A percentile compares a stretch with the other conserved stretches of the same genome.
Evolutionary conservation across 108 stramenopile genomes (phyloP).

Genomic region (Mayamaea pseudoterrestris): DNA sequence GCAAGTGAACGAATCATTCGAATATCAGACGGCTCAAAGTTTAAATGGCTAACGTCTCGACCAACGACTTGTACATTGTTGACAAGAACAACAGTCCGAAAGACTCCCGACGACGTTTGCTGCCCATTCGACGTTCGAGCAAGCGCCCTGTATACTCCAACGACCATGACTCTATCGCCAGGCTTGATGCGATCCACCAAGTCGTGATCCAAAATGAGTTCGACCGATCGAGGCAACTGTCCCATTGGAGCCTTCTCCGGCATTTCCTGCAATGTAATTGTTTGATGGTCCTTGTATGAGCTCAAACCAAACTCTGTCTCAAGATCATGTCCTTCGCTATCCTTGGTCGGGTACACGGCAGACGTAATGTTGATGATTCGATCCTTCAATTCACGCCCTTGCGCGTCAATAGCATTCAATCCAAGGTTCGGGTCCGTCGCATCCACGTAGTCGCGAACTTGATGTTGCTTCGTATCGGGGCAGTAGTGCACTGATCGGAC

Average conservation of each 20-base stretch:
- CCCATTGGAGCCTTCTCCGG: constrained; percentile 96
- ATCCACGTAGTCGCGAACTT: constrained; percentile 84
- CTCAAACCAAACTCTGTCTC: constrained; percentile 95
- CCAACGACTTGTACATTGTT: constrained; percentile 90
- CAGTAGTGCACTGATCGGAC: constrained; percentile 95
- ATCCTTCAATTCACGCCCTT: constrained; percentile 66
- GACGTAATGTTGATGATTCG: constrained; percentile 67
- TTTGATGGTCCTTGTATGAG: constrained; percentile 96
- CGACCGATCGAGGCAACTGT: constrained; percentile 93
- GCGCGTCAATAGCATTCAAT: constrained; percentile 53
- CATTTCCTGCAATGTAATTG: constrained; percentile 93
- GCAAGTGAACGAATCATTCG: constrained; percentile 68
- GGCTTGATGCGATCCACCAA: constrained; percentile 93
- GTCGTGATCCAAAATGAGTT: constrained; percentile 87
- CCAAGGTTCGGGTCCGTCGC: constrained; percentile 92
- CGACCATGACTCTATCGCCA: constrained; percentile 88
- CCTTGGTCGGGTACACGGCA: constrained; percentile 82
- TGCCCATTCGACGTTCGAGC: constrained; percentile 34
- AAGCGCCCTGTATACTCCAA: constrained; percentile 88
- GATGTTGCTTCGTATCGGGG: constrained; percentile 72
- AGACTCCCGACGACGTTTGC: constrained; percentile 57
- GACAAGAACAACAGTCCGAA: constrained; percentile 90
- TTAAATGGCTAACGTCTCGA: constrained; percentile 69
- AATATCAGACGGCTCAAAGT: constrained; percentile 69
- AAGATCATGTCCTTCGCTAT: constrained; percentile 80